A percentile compares a stretch with the other conserved stretches of the same genome.
Conservation (phyloP, 1,139 yeast species). For the Yamadazyma friedrichii region DNA sequence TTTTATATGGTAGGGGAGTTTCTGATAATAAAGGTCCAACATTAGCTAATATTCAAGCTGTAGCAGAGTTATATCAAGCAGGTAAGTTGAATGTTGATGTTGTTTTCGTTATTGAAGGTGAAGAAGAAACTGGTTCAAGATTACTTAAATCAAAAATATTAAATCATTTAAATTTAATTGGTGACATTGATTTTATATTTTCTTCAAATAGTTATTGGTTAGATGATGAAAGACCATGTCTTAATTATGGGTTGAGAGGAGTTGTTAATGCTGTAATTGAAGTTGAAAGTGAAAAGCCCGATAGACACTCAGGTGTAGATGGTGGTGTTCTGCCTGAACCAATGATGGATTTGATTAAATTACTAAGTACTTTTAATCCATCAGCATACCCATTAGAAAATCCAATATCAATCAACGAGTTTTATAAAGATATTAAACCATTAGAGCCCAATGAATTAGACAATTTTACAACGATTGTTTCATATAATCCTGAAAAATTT, state of each 20-base stretch:
- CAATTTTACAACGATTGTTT: conserved; percentile 61
- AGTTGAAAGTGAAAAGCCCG: conserved; percentile 72
- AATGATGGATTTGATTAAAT: conserved; percentile 75
- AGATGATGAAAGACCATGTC: conserved; percentile 83
- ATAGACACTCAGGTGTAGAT: conserved; percentile 94
- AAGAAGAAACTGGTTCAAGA: conserved; percentile 89
- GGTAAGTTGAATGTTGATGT: conserved; percentile 66
- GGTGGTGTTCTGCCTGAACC: conserved; percentile 94
- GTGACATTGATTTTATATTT: conserved; percentile 82
- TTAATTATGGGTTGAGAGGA: conserved; percentile 92
- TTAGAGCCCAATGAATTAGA: conserved; percentile 54
- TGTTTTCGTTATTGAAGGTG: conserved; percentile 87
- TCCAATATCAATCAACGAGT: conserved; percentile 4
- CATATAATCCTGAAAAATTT: conserved; percentile 19
- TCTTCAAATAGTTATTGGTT: conserved; percentile 93
- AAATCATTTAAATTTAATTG: conserved; percentile 52
- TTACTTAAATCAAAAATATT: conserved; percentile 74
- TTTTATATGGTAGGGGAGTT: conserved; percentile 87
- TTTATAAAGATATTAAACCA: conserved; percentile 27
- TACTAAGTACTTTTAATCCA: conserved; percentile 60
- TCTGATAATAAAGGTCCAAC: conserved; percentile 95
- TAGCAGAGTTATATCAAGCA: conserved; percentile 63
- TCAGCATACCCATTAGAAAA: conserved; percentile 37
- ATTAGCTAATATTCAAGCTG: conserved; percentile 86
- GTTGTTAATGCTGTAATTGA: conserved; percentile 78